Evolutionary conservation across 805 yeast species (phyloP).

Genomic region (Komagataella mondaviorum): DNA sequence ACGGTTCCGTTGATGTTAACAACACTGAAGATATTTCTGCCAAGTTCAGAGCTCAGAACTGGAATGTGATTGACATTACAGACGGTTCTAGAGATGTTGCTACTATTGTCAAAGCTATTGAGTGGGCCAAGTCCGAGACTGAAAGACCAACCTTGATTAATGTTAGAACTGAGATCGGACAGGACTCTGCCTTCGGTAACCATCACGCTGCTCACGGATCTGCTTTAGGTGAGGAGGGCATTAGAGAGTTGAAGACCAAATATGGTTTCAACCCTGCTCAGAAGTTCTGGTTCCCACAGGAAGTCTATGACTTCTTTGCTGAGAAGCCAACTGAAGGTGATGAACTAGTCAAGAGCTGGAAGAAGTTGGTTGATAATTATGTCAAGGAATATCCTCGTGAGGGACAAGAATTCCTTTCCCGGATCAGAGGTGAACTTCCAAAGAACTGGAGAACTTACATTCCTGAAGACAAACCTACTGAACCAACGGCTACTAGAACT

Average conservation of each 20-base stretch:
- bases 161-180: slow-evolving; percentile 20
- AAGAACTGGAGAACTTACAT: slow-evolving; percentile 11
- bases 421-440: slow-evolving; percentile 16
- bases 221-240: slow-evolving; percentile 18
- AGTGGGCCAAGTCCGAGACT: slow-evolving; percentile 10
- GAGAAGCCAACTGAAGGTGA: slow-evolving; percentile 12
- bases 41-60: slow-evolving; percentile 20
- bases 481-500: slow-evolving; percentile 14
- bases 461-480: slow-evolving; percentile 8
- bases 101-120: slow-evolving; percentile 17
- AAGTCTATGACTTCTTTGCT: slow-evolving; percentile 17
- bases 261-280: slow-evolving; percentile 11
- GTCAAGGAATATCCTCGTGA: slow-evolving; percentile 13
- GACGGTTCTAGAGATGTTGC: slow-evolving; percentile 19
- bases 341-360: slow-evolving; percentile 13
- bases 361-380: slow-evolving; percentile 10
- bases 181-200: slow-evolving; percentile 17
- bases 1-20: slow-evolving; percentile 21
- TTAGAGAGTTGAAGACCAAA: slow-evolving; percentile 3
- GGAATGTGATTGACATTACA: slow-evolving; percentile 20
- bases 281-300: slow-evolving; percentile 12
- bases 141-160: slow-evolving; percentile 23
- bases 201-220: slow-evolving; percentile 21
- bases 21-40: slow-evolving; percentile 19
- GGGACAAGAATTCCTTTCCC: slow-evolving; percentile 12